A percentile compares a stretch with the other conserved stretches of the same genome.
These are phyloP conservation scores for Dryadomyces quercus-mongolicae DNA, from an alignment of 2,329 filamentous ascomycete species.

Conservation along the genomic window DNA sequence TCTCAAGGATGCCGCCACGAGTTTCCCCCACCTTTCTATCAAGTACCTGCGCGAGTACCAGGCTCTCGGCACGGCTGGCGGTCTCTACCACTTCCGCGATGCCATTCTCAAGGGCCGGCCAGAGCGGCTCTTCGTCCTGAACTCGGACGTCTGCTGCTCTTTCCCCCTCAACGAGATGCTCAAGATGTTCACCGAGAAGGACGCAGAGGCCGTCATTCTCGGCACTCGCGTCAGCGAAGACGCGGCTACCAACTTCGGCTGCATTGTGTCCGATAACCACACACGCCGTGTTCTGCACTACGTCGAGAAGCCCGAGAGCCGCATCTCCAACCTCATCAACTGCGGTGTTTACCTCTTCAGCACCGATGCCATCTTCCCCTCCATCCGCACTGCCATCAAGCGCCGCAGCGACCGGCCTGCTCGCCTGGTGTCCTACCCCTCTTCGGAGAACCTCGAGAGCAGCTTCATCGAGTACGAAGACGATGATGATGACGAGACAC, in stretches of 20 bases:
- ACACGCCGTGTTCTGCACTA: slow-evolving; percentile 95
- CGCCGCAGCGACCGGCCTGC: slow-evolving; percentile 75
- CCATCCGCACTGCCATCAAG: slow-evolving; percentile 90
- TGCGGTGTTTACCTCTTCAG: slow-evolving; percentile 97
- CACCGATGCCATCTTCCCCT: slow-evolving; percentile 91
- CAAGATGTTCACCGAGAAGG: slow-evolving; percentile 82
- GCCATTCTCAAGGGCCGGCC: slow-evolving; percentile 92
- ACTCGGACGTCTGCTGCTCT: slow-evolving; percentile 97
- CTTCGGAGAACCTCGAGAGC: slow-evolving; percentile 80
- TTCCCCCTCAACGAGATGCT: slow-evolving; percentile 97
- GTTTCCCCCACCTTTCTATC: slow-evolving; percentile 80
- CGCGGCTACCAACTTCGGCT: slow-evolving; percentile 90
- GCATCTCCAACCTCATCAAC: slow-evolving; percentile 98
- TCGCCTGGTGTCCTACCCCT: slow-evolving; percentile 87
- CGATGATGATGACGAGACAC: slow-evolving; percentile 63
- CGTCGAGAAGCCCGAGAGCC: slow-evolving; percentile 95
- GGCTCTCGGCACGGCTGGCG: slow-evolving; percentile 87
- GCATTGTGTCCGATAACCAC: slow-evolving; percentile 89
- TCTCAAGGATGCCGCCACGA: slow-evolving; percentile 77
- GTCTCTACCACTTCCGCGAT: slow-evolving; percentile 98
- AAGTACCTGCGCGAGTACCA: slow-evolving; percentile 97
- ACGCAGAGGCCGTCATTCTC: slow-evolving; percentile 91
- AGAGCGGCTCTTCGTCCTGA: slow-evolving; percentile 92
- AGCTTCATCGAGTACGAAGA: slow-evolving; percentile 42
- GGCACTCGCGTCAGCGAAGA: slow-evolving; percentile 87